These are phyloP conservation scores for Talaromyces thailandensis DNA, from an alignment of 495 filamentous ascomycete genomes.

Conservation along the genomic window DNA sequence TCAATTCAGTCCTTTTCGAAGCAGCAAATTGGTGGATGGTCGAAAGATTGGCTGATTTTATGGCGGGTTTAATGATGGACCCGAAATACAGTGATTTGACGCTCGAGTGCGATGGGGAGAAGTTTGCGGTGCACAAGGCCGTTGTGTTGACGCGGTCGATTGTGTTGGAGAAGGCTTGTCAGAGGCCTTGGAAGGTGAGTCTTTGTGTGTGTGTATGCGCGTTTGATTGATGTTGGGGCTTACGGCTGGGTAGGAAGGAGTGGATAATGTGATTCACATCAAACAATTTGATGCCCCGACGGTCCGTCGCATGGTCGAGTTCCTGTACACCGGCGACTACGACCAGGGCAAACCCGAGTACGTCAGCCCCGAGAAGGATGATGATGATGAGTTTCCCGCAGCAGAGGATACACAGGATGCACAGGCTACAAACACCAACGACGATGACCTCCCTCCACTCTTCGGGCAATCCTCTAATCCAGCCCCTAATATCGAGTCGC, in stretches of 20 bases:
- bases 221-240: no score
- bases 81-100: slow-evolving; percentile 2
- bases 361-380: neutral
- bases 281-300: neutral
- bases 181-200: neutral
- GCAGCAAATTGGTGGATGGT: neutral
- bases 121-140: neutral
- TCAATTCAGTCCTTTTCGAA: neutral
- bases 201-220: no score
- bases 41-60: neutral
- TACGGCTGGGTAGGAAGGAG: neutral
- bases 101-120: neutral
- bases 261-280: neutral
- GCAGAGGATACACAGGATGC: neutral
- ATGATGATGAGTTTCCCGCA: neutral
- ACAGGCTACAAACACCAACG: neutral
- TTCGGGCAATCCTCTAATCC: neutral
- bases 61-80: neutral
- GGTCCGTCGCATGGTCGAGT: neutral
- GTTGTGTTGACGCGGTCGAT: neutral
- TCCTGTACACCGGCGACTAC: neutral
- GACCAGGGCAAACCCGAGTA: neutral
- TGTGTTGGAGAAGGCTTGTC: neutral
- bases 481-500: neutral
- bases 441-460: neutral